These are phyloP conservation scores for Hypoxylon intermedium DNA, from an alignment of 495 filamentous ascomycete genomes.

Conservation along the genomic window DNA sequence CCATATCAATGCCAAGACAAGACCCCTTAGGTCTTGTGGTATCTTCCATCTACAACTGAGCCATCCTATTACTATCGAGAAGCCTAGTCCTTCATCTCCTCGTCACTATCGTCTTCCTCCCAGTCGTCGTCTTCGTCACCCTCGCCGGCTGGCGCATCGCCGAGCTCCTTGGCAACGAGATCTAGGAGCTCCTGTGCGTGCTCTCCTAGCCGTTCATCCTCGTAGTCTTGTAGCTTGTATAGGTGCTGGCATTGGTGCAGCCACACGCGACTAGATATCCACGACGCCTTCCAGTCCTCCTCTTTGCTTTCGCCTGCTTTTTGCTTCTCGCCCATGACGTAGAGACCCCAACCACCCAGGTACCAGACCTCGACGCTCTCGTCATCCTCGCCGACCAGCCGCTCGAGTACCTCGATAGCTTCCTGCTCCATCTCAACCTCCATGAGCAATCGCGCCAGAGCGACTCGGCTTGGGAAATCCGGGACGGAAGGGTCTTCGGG, in stretches of 20 bases:
- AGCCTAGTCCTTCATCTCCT: constrained; percentile 45
- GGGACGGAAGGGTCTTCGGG: constrained; percentile 72
- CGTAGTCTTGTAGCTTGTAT: constrained; percentile 69
- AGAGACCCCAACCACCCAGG: constrained; percentile 89
- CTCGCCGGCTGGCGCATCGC: constrained; percentile 55
- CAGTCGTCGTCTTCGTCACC: constrained; percentile 59
- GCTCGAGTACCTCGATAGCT: constrained; percentile 83
- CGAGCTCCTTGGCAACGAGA: constrained; percentile 62
- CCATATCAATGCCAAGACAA: constrained; percentile 33
- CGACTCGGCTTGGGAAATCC: constrained; percentile 82
- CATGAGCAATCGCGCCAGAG: constrained; percentile 82
- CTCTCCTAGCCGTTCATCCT: constrained; percentile 71
- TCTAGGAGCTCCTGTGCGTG: constrained; percentile 68
- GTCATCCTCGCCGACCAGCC: constrained; percentile 86
- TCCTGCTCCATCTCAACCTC: constrained; percentile 85
- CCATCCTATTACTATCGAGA: constrained; percentile 24
- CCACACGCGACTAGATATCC: constrained; percentile 67
- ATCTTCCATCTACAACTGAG: constrained; percentile 37
- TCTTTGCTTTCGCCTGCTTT: constrained; percentile 48
- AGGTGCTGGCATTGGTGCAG: constrained; percentile 66
- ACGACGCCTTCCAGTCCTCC: constrained; percentile 54
- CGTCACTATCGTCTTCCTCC: constrained; percentile 60
- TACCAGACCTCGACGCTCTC: constrained; percentile 96
- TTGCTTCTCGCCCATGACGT: constrained; percentile 76
- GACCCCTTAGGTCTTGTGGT: constrained; percentile 32